Percentiles rank a stretch among this genome's conserved stretches.
Evolutionary conservation across 23 red algal species (phyloP).

Genomic region (Gracilaria domingensis): DNA sequence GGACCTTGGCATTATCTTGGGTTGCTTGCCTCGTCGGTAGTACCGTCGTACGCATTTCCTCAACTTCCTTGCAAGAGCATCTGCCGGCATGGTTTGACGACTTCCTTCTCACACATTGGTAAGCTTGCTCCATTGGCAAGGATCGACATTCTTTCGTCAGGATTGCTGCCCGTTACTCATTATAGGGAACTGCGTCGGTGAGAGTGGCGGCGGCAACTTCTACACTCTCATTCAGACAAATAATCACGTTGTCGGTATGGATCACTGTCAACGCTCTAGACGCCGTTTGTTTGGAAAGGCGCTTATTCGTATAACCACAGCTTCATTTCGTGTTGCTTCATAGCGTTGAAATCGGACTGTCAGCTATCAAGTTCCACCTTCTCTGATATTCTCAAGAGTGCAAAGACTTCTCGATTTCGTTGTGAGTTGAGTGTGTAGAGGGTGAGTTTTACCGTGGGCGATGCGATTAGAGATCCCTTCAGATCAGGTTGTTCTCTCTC

Average conservation of each 20-base stretch:
- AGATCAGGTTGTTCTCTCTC: constrained; percentile 53
- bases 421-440: constrained; percentile 60
- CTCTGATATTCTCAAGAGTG: not conserved
- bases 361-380: constrained; percentile 3
- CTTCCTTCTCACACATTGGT: constrained; percentile 59
- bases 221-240: constrained; percentile 67
- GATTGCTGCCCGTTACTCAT: constrained; percentile 52
- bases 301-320: constrained; percentile 49
- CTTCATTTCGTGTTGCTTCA: constrained; percentile 61
- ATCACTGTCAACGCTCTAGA: constrained; percentile 3
- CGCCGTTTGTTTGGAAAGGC: constrained; percentile 57
- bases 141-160: constrained; percentile 39
- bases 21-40: constrained; percentile 59
- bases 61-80: constrained; percentile 36
- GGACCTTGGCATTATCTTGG: constrained; percentile 67
- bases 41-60: constrained; percentile 52
- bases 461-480: constrained; percentile 76
- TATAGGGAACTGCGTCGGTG: constrained; percentile 64
- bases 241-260: constrained; percentile 72
- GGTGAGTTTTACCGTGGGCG: constrained; percentile 75
- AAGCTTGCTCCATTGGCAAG: constrained; percentile 44
- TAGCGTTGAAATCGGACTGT: constrained; percentile 52
- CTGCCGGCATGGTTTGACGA: constrained; percentile 44
- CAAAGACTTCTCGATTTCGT: constrained; percentile 59
- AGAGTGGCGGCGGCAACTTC: constrained; percentile 58